Base-by-base conservation (phyloP, 2,329 filamentous ascomycete genomes). In the Thielaviopsis cerberus region DNA sequence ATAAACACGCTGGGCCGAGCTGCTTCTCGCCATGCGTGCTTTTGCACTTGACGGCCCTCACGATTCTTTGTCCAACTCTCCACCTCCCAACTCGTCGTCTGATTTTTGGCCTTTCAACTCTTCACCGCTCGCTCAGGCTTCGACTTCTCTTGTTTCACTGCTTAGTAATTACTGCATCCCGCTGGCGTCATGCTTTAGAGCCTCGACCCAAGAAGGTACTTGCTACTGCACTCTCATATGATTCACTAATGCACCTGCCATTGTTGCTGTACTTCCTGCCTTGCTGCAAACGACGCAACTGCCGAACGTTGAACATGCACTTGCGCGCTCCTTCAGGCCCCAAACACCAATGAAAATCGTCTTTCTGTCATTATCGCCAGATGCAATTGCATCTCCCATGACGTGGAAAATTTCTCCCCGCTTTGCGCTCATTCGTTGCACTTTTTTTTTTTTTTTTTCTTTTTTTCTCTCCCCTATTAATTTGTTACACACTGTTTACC, bases 401-500 rank as follows among this genome's bases (percentile, higher is more conserved):
- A 48, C 41, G n/a, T 48, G n/a, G 22, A 22, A 48, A 48, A 20
- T 48, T 17, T 20, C 41, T n/a, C 41, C 41, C 41, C 5, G 15
- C n/a, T 22, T 22, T 20, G n/a, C 10, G 10, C 8, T 17, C 34
- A 17, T 55, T 24, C 30, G 25, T 34, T 54, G 17, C 30, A 34
- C n/a, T 37, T 50, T 53, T 30, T 15, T 24, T 30, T 41, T 54
- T 56, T 53, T 20, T 24, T 4, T 54, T 34, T 1, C 34, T 53
- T 22, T 50, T 24, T 7, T 26, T 59, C 48, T 57, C 45, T 45
- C 51, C 51, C 20, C 25, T 53, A 51, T 53, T 57, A 37, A 51
- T 27, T 50, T 57, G 22, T 52, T 15, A 22, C 34, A 20, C 25
- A 13, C 51, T 45, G 22, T 7, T 15, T 51, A 52, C 13, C 30